These are phyloP conservation scores for Candida morakotiae DNA, from an alignment of 805 yeast genomes.

Conservation along the genomic window DNA sequence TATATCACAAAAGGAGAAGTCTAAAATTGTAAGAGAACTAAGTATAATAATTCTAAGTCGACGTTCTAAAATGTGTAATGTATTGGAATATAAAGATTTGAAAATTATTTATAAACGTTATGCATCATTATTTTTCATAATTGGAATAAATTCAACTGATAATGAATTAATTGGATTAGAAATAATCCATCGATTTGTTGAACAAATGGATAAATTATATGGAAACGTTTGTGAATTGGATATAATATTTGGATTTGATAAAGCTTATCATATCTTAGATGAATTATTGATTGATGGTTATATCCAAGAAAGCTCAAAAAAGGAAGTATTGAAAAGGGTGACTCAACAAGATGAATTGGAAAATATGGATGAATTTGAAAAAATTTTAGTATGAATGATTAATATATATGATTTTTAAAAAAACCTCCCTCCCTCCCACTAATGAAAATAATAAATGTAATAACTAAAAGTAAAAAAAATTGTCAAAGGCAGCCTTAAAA, in stretches of 20 bases:
- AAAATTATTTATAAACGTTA: slow-evolving; percentile 89
- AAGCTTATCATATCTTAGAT: slow-evolving; percentile 88
- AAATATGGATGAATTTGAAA: slow-evolving; percentile 59
- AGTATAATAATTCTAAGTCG: slow-evolving; percentile 82
- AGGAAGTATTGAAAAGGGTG: slow-evolving; percentile 73
- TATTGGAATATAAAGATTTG: slow-evolving; percentile 77
- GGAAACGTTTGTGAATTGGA: slow-evolving; percentile 97
- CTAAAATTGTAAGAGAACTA: slow-evolving; percentile 77
- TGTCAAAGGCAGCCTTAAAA: too few species aligned
- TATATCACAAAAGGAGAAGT: slow-evolving; percentile 77
- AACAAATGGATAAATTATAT: slow-evolving; percentile 91
- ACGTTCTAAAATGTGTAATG: slow-evolving; percentile 93
- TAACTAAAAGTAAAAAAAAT: too few species aligned
- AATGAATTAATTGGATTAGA: slow-evolving; percentile 87
- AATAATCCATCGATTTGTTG: slow-evolving; percentile 87
- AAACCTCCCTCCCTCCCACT: too few species aligned
- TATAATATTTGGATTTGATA: slow-evolving; percentile 91
- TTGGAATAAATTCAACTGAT: slow-evolving; percentile 78
- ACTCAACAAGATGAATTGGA: slow-evolving; percentile 86
- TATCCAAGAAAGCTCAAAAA: slow-evolving; percentile 75
- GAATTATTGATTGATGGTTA: slow-evolving; percentile 88
- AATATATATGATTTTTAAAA: neutral
- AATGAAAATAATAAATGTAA: too few species aligned
- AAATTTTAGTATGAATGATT: slow-evolving; percentile 23
- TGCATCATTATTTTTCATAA: slow-evolving; percentile 87